phyloP scores from a whole-genome alignment of 257 asterid genomes.

The Agastache rugosa region DNA sequence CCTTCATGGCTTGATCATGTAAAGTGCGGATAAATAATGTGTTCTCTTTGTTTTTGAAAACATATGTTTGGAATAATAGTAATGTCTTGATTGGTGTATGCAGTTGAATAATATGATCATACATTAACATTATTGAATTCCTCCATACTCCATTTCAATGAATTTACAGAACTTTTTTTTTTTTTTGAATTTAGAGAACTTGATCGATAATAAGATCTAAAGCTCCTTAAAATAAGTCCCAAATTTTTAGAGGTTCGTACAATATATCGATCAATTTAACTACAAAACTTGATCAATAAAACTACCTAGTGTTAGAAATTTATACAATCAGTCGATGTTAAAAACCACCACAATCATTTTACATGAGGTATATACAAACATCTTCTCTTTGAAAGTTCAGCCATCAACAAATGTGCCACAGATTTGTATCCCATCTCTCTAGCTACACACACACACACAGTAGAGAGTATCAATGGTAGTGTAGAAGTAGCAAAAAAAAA shows the following conservation, averaged over 20 bases:
- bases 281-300: background rate
- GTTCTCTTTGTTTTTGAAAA: background rate
- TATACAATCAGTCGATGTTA: background rate
- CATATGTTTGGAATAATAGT: background rate
- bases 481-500: conserved; percentile 5
- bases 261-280: background rate
- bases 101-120: no score
- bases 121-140: no score
- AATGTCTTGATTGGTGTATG: background rate
- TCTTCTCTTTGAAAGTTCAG: conserved; percentile 51
- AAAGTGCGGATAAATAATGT: no score
- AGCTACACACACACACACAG: conserved; percentile 41
- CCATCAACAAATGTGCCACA: conserved; percentile 85
- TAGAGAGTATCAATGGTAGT: background rate
- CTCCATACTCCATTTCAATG: no score
- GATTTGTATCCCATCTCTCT: conserved; percentile 83
- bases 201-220: no score
- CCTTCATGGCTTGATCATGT: conserved; percentile 48
- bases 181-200: no score
- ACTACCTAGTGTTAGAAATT: background rate
- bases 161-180: no score
- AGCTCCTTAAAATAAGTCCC: background rate
- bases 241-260: background rate
- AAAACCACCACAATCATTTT: background rate
- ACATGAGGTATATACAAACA: background rate